Conservation (phyloP, 169 alveolate species). For the Ichthyophthirius multifiliis region DNA sequence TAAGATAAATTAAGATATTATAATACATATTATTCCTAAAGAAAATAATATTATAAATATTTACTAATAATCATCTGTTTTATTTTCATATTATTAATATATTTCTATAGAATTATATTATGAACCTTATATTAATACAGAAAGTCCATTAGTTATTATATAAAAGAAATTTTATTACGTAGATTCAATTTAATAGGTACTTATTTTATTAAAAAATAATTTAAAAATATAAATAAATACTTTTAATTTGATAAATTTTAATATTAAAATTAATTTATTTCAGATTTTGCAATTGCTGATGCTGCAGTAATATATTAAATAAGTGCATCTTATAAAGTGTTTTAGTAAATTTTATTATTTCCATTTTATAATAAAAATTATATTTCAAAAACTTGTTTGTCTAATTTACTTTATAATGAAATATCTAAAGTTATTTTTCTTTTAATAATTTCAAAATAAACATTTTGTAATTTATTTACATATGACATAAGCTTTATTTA, state of each 20-base stretch:
- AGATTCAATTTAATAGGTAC: not conserved
- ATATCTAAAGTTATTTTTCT: conserved; percentile 11
- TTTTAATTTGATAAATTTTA: not conserved
- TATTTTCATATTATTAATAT: conserved; percentile 10
- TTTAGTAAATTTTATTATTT: conserved; percentile 14
- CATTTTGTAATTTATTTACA: conserved; percentile 6
- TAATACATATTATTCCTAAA: conserved; percentile 14
- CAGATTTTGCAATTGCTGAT: conserved; percentile 21
- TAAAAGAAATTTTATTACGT: conserved; percentile 21
- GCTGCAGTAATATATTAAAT: conserved; percentile 31
- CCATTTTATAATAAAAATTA: not conserved
- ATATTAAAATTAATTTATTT: conserved; percentile 2
- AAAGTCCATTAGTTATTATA: conserved; percentile 28
- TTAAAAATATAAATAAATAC: too few relatives aligned
- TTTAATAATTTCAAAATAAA: conserved; percentile 25
- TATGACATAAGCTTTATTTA: not conserved
- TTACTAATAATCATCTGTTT: not conserved
- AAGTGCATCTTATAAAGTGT: conserved; percentile 23
- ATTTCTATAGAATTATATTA: conserved; percentile 4
- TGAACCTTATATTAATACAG: conserved; percentile 21
- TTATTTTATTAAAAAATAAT: not conserved
- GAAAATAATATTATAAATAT: conserved; percentile 13
- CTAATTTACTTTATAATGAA: not conserved
- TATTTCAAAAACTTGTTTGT: not conserved
- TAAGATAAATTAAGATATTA: not conserved